phyloP scores from a whole-genome alignment of 1,284 basidiomycete species.

The Irpex sp. region DNA sequence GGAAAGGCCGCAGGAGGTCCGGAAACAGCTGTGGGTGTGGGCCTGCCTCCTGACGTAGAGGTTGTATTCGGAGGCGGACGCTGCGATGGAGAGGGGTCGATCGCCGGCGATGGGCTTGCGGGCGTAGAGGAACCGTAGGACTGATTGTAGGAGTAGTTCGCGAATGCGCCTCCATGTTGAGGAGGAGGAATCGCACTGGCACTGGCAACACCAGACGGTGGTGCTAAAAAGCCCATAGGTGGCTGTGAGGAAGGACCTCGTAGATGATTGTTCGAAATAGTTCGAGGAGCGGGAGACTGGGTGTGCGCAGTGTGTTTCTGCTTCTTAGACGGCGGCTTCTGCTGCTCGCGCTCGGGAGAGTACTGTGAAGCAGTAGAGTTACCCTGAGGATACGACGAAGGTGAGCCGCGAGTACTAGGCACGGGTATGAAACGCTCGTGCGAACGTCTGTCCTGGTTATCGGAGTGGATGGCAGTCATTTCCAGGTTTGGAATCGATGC shows the following conservation, averaged over 20 bases:
- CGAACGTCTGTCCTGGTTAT: too few relatives aligned
- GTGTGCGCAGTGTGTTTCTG: not conserved
- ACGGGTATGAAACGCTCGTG: too few relatives aligned
- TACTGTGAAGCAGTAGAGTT: not conserved
- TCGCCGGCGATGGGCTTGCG: too few relatives aligned
- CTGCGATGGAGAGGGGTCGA: too few relatives aligned
- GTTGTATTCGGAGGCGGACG: too few relatives aligned
- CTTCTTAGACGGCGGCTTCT: not conserved
- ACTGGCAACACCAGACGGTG: not conserved
- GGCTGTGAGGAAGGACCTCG: not conserved
- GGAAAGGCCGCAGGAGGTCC: not conserved
- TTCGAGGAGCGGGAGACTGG: not conserved
- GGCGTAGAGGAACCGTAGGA: too few relatives aligned
- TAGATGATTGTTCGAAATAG: not conserved
- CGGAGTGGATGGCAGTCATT: not conserved
- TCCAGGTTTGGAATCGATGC: not conserved
- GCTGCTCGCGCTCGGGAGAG: not conserved
- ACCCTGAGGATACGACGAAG: not conserved
- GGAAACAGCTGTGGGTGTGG: not conserved
- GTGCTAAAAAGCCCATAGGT: not conserved
- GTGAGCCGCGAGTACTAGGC: too few relatives aligned
- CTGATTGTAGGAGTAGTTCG: slow-evolving; percentile 12
- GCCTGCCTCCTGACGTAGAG: not conserved
- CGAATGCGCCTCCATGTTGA: not conserved
- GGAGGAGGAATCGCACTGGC: not conserved